Base-by-base conservation (phyloP, 2,329 filamentous ascomycete genomes). In the Aspergillus brasiliensis region DNA sequence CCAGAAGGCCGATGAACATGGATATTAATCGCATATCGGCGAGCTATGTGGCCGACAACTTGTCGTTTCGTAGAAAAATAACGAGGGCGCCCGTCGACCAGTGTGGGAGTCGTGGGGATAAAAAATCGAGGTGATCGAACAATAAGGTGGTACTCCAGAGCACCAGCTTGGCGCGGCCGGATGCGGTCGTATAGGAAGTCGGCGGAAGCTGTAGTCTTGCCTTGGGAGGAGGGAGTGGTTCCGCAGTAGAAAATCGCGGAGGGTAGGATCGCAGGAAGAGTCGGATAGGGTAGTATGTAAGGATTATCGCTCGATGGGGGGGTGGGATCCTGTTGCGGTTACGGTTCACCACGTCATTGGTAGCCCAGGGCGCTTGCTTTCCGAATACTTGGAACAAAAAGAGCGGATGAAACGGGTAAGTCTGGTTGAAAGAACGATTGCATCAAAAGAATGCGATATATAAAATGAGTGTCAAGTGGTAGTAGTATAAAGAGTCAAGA, bases 11-110 rank as follows among this genome's bases (percentile, higher is more conserved):
- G 21, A 74, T 65, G 31, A 77, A 65, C 48, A 74, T 59, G 40
- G 73, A 64, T 65, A 75, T 61, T 64, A 71, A 68, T 63, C 70
- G 70, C 73, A 77, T 77, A 34, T 58, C 73, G 67, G 63, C 63
- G 60, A 55, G 53, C 31, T 51, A 8, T 44, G 25, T 19, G 55
- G 19, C 54, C 38, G 51, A 40, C n/a, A 28, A 42, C 15, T 15
- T 56, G 28, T 44, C 54, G 48, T 19, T 37, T 57, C 51, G 56
- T 58, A 51, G 52, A 58, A 46, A 46, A 34, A 13, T 15, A 58
- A 28, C 48, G 38, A 34, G 57, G 38, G 52, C 49, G 56, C 17
- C 58, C 47, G 63, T 62, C 53, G 58, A 62, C 61, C 44, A 46
- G 44, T 37, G 55, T 37, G 27, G 13, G 37, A 19, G 47, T 53